phyloP scores from a whole-genome alignment of 371 early-diverging fungal species.

The Actinomortierella ambigua region DNA sequence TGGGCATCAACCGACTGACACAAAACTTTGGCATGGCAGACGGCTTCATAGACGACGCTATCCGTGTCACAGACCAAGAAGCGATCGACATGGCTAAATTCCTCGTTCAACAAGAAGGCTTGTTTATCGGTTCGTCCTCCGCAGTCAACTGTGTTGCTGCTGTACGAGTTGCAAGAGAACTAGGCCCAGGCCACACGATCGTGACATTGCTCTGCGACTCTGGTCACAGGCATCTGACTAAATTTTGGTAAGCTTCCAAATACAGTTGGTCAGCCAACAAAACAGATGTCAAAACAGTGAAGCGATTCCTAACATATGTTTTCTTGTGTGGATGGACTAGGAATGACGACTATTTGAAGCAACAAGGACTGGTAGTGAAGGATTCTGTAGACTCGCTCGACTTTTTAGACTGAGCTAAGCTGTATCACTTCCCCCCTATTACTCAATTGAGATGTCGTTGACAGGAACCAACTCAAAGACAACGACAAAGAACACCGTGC shows the following conservation, averaged over 20 bases:
- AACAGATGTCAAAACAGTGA: background rate
- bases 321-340: conserved; percentile 8
- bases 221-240: conserved; percentile 83
- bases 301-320: background rate
- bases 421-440: background rate
- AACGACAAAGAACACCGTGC: conserved; percentile 58
- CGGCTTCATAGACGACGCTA: conserved; percentile 82
- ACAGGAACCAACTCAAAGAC: conserved; percentile 58
- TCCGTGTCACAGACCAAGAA: conserved; percentile 87
- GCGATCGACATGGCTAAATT: conserved; percentile 92
- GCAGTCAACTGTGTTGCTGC: conserved; percentile 94
- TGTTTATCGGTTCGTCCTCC: conserved; percentile 92
- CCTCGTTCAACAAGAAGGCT: conserved; percentile 83
- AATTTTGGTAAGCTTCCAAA: conserved; percentile 72
- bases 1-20: conserved; percentile 95
- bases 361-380: conserved; percentile 39
- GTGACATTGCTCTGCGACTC: conserved; percentile 87
- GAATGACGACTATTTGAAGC: conserved; percentile 37
- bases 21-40: conserved; percentile 75
- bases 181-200: conserved; percentile 81
- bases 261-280: background rate
- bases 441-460: conserved; percentile 24
- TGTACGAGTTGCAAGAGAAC: conserved; percentile 67
- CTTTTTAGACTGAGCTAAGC: conserved; percentile 19
- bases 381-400: conserved; percentile 35